Conservation (phyloP, 371 early-diverging fungal species). For the Apophysomyces variabilis region DNA sequence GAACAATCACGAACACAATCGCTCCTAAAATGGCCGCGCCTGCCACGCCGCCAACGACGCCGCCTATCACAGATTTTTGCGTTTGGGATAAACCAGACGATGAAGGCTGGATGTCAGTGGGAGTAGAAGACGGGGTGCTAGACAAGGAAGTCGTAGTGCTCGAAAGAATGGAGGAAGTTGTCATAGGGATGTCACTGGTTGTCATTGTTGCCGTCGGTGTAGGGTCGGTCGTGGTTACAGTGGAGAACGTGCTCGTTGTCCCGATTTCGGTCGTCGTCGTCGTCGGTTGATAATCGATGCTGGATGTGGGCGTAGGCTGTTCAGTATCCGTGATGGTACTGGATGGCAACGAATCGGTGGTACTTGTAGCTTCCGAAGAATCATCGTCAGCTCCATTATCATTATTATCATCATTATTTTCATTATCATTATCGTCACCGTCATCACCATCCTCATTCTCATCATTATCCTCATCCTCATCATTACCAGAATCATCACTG, state of each 20-base stretch:
- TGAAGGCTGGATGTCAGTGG: neutral
- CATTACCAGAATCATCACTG: neutral
- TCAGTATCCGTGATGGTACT: too few species aligned
- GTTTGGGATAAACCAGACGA: constrained; percentile 4
- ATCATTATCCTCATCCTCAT: neutral
- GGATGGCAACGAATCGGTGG: too few species aligned
- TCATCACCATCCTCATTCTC: neutral
- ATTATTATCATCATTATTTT: neutral
- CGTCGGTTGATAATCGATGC: too few species aligned
- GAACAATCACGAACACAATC: constrained; percentile 27
- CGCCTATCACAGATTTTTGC: constrained; percentile 38
- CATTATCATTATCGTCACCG: neutral
- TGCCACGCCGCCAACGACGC: constrained; percentile 41
- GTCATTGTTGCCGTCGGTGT: neutral
- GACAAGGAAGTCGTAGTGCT: neutral
- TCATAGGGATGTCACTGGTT: neutral
- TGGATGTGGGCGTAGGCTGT: too few species aligned
- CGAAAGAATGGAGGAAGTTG: neutral
- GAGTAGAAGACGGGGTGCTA: neutral
- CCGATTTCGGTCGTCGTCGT: too few species aligned
- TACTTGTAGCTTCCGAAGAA: too few species aligned
- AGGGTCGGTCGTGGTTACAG: neutral
- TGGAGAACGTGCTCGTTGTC: neutral
- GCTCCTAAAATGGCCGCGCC: constrained; percentile 35
- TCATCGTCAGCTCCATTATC: neutral